A percentile compares a stretch with the other conserved stretches of the same genome.
Evolutionary conservation across 1,284 basidiomycete species (phyloP).

Genomic region (Heterobasidion annosum): DNA sequence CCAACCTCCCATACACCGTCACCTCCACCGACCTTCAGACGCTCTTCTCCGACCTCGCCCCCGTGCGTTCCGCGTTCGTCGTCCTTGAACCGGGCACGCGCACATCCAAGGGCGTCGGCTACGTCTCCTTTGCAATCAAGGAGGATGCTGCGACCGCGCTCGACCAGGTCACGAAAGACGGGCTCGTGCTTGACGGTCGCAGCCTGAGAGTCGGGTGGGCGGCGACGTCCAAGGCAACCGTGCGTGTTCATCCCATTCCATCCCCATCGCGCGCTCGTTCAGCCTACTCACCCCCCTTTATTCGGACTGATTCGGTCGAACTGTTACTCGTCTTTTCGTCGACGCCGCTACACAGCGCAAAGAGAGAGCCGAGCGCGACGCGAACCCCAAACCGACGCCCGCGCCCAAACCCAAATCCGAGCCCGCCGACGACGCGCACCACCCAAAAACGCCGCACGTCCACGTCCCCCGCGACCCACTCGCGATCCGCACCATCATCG

Average conservation of each 20-base stretch:
- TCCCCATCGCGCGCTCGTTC: too few relatives aligned
- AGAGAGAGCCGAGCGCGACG: slow-evolving; percentile 22
- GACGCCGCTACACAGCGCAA: slow-evolving; percentile 13
- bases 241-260: slow-evolving; percentile 19
- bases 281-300: too few relatives aligned
- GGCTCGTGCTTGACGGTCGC: slow-evolving; percentile 52
- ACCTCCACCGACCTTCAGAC: slow-evolving; percentile 89
- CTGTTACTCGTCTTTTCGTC: background rate
- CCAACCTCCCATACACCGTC: slow-evolving; percentile 81
- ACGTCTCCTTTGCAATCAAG: slow-evolving; percentile 85
- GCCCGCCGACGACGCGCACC: slow-evolving; percentile 8
- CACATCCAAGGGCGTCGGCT: slow-evolving; percentile 94
- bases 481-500: slow-evolving; percentile 73
- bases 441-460: slow-evolving; percentile 24
- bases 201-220: slow-evolving; percentile 77
- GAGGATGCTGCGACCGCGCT: slow-evolving; percentile 84
- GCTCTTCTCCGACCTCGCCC: slow-evolving; percentile 92
- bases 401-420: slow-evolving; percentile 23
- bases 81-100: slow-evolving; percentile 77
- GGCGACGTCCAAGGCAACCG: slow-evolving; percentile 44
- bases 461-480: slow-evolving; percentile 51
- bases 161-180: slow-evolving; percentile 47
- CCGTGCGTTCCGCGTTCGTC: slow-evolving; percentile 90
- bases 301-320: too few relatives aligned
- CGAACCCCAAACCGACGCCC: slow-evolving; percentile 4